Evolutionary conservation across 1,139 yeast genomes (phyloP).

Genomic region (Yamadazyma membranifaciens): DNA sequence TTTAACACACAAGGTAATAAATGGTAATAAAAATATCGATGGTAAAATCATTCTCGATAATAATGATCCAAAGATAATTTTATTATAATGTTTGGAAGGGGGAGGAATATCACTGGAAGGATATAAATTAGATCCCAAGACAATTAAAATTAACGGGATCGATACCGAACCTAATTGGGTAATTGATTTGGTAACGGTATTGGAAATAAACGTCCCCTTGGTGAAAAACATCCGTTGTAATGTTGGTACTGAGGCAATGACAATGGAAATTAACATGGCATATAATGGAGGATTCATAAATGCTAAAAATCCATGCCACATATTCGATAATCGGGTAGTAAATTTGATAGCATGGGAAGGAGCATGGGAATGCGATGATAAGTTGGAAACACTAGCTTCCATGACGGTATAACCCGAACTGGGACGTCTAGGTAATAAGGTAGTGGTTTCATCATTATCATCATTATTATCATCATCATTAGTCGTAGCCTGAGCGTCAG

Average conservation of each 20-base stretch:
- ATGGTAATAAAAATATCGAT: slow-evolving; percentile 62
- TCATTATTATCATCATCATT: slow-evolving; percentile 1
- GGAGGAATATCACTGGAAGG: slow-evolving; percentile 69
- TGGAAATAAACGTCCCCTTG: slow-evolving; percentile 55
- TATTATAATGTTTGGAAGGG: slow-evolving; percentile 54
- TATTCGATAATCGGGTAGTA: background rate
- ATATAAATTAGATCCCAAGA: slow-evolving; percentile 71
- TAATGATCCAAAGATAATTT: slow-evolving; percentile 66
- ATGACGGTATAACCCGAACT: slow-evolving; percentile 5
- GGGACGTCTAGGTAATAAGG: slow-evolving; percentile 8
- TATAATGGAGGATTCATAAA: slow-evolving; percentile 95
- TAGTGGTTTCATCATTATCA: slow-evolving; percentile 12
- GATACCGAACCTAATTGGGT: slow-evolving; percentile 84
- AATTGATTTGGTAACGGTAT: slow-evolving; percentile 75
- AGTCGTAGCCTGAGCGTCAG: background rate
- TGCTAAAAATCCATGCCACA: slow-evolving; percentile 7
- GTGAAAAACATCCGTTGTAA: slow-evolving; percentile 67
- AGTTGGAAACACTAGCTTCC: slow-evolving; percentile 3
- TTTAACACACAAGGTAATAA: slow-evolving; percentile 65
- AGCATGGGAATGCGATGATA: background rate
- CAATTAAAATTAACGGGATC: slow-evolving; percentile 76
- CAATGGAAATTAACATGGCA: slow-evolving; percentile 80
- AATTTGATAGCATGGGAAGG: background rate
- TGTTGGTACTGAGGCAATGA: slow-evolving; percentile 79
- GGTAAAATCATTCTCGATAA: slow-evolving; percentile 78